These are phyloP conservation scores for Pharus latifolius DNA, from an alignment of 176 grass and related monocot genomes.

Conservation along the genomic window DNA sequence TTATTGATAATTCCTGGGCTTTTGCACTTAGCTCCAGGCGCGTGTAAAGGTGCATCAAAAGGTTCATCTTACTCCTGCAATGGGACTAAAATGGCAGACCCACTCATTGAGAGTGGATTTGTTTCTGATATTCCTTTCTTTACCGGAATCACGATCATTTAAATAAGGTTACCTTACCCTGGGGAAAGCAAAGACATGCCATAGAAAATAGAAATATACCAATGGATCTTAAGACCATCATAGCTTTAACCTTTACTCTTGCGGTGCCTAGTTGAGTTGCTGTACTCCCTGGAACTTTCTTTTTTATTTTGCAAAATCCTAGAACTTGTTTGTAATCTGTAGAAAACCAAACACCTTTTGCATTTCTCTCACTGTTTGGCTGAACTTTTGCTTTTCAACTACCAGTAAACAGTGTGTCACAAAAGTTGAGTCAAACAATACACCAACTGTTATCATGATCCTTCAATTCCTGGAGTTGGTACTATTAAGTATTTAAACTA, in stretches of 20 bases:
- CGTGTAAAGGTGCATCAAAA: conserved; percentile 14
- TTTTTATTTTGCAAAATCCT: too few species aligned
- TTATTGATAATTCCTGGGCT: not conserved
- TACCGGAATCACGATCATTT: conserved; percentile 16
- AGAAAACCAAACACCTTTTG: not conserved
- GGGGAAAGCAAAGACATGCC: conserved; percentile 2
- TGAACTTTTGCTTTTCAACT: not conserved
- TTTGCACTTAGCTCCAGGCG: not conserved
- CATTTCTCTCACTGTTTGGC: not conserved
- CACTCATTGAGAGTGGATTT: conserved; percentile 19
- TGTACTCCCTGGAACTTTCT: not conserved
- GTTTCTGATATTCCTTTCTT: not conserved
- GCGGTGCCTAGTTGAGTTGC: not conserved
- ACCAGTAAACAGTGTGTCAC: not conserved
- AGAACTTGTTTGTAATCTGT: not conserved
- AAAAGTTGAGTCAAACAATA: not conserved
- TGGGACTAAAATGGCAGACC: conserved; percentile 18
- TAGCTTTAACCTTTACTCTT: not conserved
- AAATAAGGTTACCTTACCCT: conserved; percentile 3
- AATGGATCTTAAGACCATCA: conserved; percentile 8
- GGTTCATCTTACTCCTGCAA: conserved; percentile 4
- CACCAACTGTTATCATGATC: not conserved
- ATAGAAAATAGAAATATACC: conserved; percentile 12
- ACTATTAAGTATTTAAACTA: not conserved
- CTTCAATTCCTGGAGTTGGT: not conserved